Evolutionary conservation across 2,329 filamentous ascomycete species (phyloP).

Genomic region (Neofusicoccum cordaticola): DNA sequence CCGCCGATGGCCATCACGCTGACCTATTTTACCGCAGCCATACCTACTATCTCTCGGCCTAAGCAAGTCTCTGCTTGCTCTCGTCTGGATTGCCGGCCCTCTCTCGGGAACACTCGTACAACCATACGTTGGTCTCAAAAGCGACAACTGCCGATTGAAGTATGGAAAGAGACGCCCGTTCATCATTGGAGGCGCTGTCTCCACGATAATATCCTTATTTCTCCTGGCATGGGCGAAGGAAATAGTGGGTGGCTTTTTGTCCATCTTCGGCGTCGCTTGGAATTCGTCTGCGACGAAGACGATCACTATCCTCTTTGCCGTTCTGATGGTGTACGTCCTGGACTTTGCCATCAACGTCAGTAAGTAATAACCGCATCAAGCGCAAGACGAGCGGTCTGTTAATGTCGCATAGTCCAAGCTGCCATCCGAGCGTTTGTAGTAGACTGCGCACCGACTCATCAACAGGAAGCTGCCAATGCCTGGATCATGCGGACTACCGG

Average conservation of each 20-base stretch:
- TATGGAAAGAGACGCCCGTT: conserved; percentile 54
- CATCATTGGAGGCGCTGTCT: conserved; percentile 49
- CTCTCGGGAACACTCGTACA: conserved; percentile 54
- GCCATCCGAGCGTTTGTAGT: conserved; percentile 89
- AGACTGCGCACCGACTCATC: conserved; percentile 85
- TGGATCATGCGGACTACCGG: conserved; percentile 89
- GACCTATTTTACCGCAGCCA: conserved; percentile 34
- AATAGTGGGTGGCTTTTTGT: conserved; percentile 62
- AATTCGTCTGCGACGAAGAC: conserved; percentile 63
- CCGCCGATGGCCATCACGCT: conserved; percentile 17
- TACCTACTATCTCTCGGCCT: conserved; percentile 53
- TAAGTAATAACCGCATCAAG: conserved; percentile 39
- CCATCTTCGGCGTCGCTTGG: conserved; percentile 68
- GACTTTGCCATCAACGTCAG: conserved; percentile 95
- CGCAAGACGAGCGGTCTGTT: not conserved
- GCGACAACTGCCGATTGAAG: conserved; percentile 48
- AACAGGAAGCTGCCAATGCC: conserved; percentile 90
- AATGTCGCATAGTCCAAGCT: conserved; percentile 66
- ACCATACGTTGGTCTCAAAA: conserved; percentile 54
- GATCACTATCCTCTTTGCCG: conserved; percentile 72
- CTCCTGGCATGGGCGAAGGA: conserved; percentile 51
- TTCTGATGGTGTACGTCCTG: conserved; percentile 82
- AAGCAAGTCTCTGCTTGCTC: conserved; percentile 50
- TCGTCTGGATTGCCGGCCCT: conserved; percentile 57
- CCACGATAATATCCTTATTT: conserved; percentile 51